Evolutionary conservation across 106 monocot species (phyloP), one percentile per base, ranked within the genome.

Genomic region (Iris macrosiphon): DNA sequence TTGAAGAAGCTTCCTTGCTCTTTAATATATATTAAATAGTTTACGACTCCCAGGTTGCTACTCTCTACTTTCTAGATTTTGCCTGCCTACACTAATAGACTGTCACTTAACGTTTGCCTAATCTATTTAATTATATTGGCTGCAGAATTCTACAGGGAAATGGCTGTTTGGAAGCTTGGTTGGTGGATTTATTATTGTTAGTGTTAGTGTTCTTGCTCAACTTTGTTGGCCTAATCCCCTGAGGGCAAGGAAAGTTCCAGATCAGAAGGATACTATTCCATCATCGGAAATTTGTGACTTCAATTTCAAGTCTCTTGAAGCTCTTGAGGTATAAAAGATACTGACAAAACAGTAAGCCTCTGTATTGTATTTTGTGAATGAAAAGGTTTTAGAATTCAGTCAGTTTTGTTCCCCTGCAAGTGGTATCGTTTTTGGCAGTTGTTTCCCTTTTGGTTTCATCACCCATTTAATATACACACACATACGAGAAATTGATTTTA

Each of bases 121-220:
- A n/a, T n/a, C n/a, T n/a, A n/a, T n/a, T n/a, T n/a, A n/a, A n/a
- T n/a, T n/a, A n/a, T n/a, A n/a, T n/a, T n/a, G n/a, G n/a, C 38
- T 66, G 58, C 78, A 78, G 93, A 62, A 49, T 25, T 76, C 61
- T 55, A 66, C 62, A 10, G 73, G 81, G 81, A 85, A 79, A 50
- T 34, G 47, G 49, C 7, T 76, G 6, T 61, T 58, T 52, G 39
- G 33, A 42, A 62, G 64, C 22, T 27, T 94, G 14, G 64, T 68
- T 71, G 75, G 75, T 28, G 72, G 71, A 50, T 75, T 59, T 49
- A 27, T 76, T 51, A 7, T 82, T 58, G 3, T 73, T 63, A 47
- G 67, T 44, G 25, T 88, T 23, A 57, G 67, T 59, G 31, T 85
- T 68, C 49, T 76, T 39, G 65, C 79, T 53, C 80, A 70, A 62